Evolutionary conservation across 768 basidiomycete species (phyloP).

Genomic region (Suillus placidus): DNA sequence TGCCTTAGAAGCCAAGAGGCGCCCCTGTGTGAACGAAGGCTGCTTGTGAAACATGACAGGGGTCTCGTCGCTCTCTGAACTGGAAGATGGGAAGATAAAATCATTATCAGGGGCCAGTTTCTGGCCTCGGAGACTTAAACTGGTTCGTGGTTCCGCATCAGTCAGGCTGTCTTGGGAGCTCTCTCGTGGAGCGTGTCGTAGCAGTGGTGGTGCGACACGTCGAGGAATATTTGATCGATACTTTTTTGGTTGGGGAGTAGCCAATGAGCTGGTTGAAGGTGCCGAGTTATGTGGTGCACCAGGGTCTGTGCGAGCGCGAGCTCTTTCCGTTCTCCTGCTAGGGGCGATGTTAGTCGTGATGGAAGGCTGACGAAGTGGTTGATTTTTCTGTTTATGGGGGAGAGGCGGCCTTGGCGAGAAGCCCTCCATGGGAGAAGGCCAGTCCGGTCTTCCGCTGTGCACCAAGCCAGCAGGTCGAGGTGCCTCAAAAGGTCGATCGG

Average conservation of each 20-base stretch:
- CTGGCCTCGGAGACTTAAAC: slow-evolving; percentile 30
- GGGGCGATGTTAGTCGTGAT: slow-evolving; percentile 1
- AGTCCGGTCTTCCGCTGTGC: not conserved
- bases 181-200: slow-evolving; percentile 15
- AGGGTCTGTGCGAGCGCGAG: slow-evolving; percentile 35
- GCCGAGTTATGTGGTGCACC: slow-evolving; percentile 20
- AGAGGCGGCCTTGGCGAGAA: not conserved
- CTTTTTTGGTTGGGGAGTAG: slow-evolving; percentile 11
- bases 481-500: not conserved
- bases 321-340: slow-evolving; percentile 20
- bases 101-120: slow-evolving; percentile 50
- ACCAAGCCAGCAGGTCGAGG: not conserved
- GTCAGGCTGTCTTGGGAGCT: not conserved
- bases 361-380: slow-evolving; percentile 8
- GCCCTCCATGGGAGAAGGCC: not conserved
- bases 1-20: slow-evolving; percentile 26
- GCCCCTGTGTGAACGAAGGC: slow-evolving; percentile 20
- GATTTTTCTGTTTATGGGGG: slow-evolving; percentile 1
- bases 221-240: slow-evolving; percentile 30
- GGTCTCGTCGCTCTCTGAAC: slow-evolving; percentile 42
- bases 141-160: slow-evolving; percentile 29
- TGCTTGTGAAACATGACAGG: slow-evolving; percentile 19
- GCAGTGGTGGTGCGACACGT: slow-evolving; percentile 20
- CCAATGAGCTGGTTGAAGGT: slow-evolving; percentile 12
- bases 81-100: slow-evolving; percentile 43